Conservation (phyloP, 768 basidiomycete species). For the Kwoniella dejecticola region DNA sequence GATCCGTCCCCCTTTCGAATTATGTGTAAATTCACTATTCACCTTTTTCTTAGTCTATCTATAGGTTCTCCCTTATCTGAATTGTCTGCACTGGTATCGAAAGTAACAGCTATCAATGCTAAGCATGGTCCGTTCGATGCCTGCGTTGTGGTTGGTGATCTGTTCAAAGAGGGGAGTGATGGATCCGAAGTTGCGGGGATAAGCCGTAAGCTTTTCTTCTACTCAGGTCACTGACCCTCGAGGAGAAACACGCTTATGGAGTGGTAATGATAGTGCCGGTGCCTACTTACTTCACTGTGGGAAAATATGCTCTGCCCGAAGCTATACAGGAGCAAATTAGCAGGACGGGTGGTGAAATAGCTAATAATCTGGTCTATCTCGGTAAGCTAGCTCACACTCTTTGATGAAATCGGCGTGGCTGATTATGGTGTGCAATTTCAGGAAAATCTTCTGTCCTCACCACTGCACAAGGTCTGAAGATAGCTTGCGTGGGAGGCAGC, state of each 20-base stretch:
- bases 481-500: slow-evolving; percentile 77
- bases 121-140: slow-evolving; percentile 91
- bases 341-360: slow-evolving; percentile 75
- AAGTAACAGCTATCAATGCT: slow-evolving; percentile 78
- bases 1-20: too few species aligned
- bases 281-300: slow-evolving; percentile 91
- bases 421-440: slow-evolving; percentile 49
- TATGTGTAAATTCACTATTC: too few species aligned
- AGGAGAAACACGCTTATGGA: slow-evolving; percentile 27
- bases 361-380: slow-evolving; percentile 78
- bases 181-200: slow-evolving; percentile 58
- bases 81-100: slow-evolving; percentile 72
- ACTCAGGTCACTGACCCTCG: not conserved
- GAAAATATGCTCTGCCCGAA: slow-evolving; percentile 72
- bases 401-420: slow-evolving; percentile 1
- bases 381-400: slow-evolving; percentile 62
- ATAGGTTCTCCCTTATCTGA: slow-evolving; percentile 78
- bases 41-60: slow-evolving; percentile 62
- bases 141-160: slow-evolving; percentile 58
- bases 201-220: slow-evolving; percentile 36
- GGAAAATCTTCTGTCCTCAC: slow-evolving; percentile 80
- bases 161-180: slow-evolving; percentile 65
- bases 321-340: slow-evolving; percentile 73
- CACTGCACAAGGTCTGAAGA: slow-evolving; percentile 75
- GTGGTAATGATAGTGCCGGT: slow-evolving; percentile 81